These are phyloP conservation scores for Sparassis latifolia DNA, from an alignment of 1,284 basidiomycete genomes.

Conservation along the genomic window DNA sequence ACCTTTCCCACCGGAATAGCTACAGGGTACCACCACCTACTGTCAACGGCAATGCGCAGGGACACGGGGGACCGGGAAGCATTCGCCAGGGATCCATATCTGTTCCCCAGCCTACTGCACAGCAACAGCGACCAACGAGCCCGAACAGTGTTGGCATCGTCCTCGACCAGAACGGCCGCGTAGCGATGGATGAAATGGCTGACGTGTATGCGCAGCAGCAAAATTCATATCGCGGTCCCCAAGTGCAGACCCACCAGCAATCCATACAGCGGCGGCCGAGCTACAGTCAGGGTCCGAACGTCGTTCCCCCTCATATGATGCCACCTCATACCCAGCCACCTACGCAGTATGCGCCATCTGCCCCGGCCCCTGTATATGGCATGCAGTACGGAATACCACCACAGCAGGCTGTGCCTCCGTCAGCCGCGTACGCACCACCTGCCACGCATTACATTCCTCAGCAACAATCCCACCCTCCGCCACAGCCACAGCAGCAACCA, in stretches of 20 bases:
- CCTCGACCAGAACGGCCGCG: slow-evolving; percentile 71
- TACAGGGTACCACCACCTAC: slow-evolving; percentile 13
- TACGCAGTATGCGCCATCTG: slow-evolving; percentile 16
- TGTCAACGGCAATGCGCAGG: slow-evolving; percentile 12
- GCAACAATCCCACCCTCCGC: slow-evolving; percentile 6
- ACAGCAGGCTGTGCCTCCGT: slow-evolving; percentile 17
- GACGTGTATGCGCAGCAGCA: slow-evolving; percentile 33
- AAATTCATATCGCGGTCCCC: slow-evolving; percentile 15
- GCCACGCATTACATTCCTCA: slow-evolving; percentile 18
- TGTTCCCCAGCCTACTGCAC: slow-evolving; percentile 17
- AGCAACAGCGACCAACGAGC: slow-evolving; percentile 28
- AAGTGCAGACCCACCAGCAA: slow-evolving; percentile 20
- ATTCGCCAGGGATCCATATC: slow-evolving; percentile 8
- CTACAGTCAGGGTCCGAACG: slow-evolving; percentile 12
- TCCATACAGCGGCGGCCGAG: slow-evolving; percentile 24
- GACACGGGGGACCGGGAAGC: slow-evolving; percentile 7
- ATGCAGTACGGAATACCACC: slow-evolving; percentile 12
- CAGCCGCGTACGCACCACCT: slow-evolving; percentile 18
- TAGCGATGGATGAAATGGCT: slow-evolving; percentile 79
- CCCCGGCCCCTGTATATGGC: slow-evolving; percentile 4
- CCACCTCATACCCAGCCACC: slow-evolving; percentile 17
- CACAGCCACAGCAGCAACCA: slow-evolving; percentile 15
- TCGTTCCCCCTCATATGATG: slow-evolving; percentile 10
- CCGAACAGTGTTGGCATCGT: slow-evolving; percentile 62
- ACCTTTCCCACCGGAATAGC: slow-evolving; percentile 16